Percentiles rank a stretch among this genome's conserved stretches.
Conservation (phyloP, 257 asterid genomes). For the Rehmannia glutinosa region DNA sequence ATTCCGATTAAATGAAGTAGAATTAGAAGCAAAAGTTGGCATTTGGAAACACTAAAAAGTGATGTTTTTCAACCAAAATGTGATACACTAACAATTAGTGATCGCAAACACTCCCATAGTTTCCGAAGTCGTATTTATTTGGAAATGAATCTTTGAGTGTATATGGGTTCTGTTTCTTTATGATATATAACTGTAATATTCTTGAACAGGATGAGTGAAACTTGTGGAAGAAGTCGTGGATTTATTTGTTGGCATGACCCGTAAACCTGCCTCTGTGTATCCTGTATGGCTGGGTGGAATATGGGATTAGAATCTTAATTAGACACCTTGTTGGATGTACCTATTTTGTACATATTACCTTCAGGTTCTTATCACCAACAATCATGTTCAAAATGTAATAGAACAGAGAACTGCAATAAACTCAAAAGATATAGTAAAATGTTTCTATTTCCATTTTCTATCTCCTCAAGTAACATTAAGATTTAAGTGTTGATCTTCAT, state of each 20-base stretch:
- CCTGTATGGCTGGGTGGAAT: neutral
- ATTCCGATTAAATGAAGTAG: no score
- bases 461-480: no score
- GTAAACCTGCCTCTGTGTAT: neutral
- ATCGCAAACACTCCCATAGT: no score
- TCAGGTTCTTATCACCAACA: neutral
- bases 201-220: conserved; percentile 31
- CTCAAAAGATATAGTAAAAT: no score
- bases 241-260: neutral
- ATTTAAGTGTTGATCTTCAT: no score
- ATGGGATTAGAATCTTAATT: neutral
- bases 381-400: conserved; percentile 9
- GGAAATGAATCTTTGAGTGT: neutral
- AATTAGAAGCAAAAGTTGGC: no score
- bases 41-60: no score
- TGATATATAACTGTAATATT: neutral
- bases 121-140: neutral
- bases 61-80: no score
- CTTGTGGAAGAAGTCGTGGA: conserved; percentile 3
- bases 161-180: neutral
- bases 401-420: no score
- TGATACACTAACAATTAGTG: no score
- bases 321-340: neutral
- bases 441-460: no score
- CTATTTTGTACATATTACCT: neutral